Conservation (phyloP, 1,139 yeast genomes). For the Arxiozyma slooffiae region DNA sequence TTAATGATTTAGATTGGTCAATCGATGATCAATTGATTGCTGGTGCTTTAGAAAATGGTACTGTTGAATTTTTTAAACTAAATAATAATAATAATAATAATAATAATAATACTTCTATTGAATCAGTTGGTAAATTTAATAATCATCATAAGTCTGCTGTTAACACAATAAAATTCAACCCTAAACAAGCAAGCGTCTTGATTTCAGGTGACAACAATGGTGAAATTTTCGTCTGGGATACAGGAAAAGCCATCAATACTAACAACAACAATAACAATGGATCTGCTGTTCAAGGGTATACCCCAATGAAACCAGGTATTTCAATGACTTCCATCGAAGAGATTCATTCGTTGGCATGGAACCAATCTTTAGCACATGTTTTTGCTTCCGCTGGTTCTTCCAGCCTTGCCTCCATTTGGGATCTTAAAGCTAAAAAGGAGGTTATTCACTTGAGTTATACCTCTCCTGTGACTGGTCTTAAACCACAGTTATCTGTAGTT, state of each 20-base stretch:
- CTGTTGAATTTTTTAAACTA: conserved; percentile 56
- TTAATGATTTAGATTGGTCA: conserved; percentile 85
- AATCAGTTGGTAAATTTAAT: conserved; percentile 41
- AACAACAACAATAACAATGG: background rate
- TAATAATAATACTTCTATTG: conserved; percentile 31
- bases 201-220: conserved; percentile 73
- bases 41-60: conserved; percentile 83
- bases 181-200: conserved; percentile 58
- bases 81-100: conserved; percentile 36
- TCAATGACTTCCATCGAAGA: conserved; percentile 79
- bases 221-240: conserved; percentile 85
- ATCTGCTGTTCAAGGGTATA: conserved; percentile 25
- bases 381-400: conserved; percentile 79
- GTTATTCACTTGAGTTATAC: conserved; percentile 70
- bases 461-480: conserved; percentile 37
- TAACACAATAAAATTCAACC: conserved; percentile 67
- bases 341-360: conserved; percentile 81
- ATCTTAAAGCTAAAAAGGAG: conserved; percentile 76
- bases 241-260: conserved; percentile 38
- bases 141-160: conserved; percentile 63
- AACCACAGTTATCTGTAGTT: conserved; percentile 58
- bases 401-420: conserved; percentile 91
- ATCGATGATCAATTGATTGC: conserved; percentile 61
- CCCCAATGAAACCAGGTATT: conserved; percentile 65
- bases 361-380: conserved; percentile 72